Evolutionary conservation across 495 filamentous ascomycete species (phyloP).

Genomic region (Xylona heveae): DNA sequence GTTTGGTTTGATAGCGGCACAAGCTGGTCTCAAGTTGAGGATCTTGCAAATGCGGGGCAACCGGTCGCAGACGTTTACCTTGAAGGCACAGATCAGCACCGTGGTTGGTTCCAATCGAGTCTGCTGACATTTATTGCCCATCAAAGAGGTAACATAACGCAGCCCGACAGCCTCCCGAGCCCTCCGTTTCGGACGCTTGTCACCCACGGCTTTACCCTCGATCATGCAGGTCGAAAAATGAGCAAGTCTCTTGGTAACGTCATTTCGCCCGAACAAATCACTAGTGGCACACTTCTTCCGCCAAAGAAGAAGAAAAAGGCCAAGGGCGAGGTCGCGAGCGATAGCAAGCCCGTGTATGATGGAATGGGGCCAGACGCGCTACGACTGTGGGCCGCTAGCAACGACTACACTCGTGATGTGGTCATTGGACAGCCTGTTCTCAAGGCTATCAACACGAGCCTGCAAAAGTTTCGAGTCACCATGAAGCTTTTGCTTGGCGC

Average conservation of each 20-base stretch:
- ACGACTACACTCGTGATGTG: slow-evolving; percentile 79
- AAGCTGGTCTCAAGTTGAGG: slow-evolving; percentile 54
- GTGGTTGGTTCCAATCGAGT: slow-evolving; percentile 98
- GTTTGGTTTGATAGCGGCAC: slow-evolving; percentile 99
- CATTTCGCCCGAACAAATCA: slow-evolving; percentile 61
- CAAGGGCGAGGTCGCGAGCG: slow-evolving; percentile 25
- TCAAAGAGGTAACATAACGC: too few relatives aligned
- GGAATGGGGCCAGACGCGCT: slow-evolving; percentile 61
- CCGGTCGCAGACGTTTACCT: slow-evolving; percentile 69
- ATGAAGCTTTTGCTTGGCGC: slow-evolving; percentile 78
- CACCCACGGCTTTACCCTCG: slow-evolving; percentile 89
- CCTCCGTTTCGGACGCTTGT: slow-evolving; percentile 64
- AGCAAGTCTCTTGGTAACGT: slow-evolving; percentile 93
- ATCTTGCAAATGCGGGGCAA: slow-evolving; percentile 17
- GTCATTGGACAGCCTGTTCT: slow-evolving; percentile 56
- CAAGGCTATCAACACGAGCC: slow-evolving; percentile 42
- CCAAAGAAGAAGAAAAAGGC: slow-evolving; percentile 31
- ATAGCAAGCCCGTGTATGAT: slow-evolving; percentile 26
- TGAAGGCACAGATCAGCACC: slow-evolving; percentile 88
- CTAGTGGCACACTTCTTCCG: slow-evolving; percentile 51
- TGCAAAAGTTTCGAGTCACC: slow-evolving; percentile 72
- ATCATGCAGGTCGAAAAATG: slow-evolving; percentile 85
- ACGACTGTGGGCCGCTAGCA: slow-evolving; percentile 78
- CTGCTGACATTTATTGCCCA: slow-evolving; percentile 66
- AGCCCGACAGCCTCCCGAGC: slow-evolving; percentile 16